Base-by-base conservation (phyloP, 2,329 filamentous ascomycete genomes). In the Cercospora brassicicola region DNA sequence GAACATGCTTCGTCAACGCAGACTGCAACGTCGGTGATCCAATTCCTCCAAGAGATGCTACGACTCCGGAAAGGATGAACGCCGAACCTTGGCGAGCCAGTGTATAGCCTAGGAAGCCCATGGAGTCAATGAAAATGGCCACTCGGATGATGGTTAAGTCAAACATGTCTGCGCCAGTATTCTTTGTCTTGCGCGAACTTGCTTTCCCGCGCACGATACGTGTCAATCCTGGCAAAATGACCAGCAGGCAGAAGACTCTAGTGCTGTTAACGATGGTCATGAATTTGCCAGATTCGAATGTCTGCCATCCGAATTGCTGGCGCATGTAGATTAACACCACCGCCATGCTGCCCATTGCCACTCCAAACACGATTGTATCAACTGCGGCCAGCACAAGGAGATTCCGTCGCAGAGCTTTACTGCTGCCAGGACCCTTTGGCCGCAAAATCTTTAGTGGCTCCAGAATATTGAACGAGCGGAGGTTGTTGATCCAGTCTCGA, bases 1-100 rank as follows among this genome's bases (percentile, higher is more conserved):
- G 92, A 0, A 98, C 90, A 78, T 98, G 95, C 78, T 97, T 98
- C 20, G 93, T 97, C 61, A 97, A 82, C 0, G 91, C 87, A 1
- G 91, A 90, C 76, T 96, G 93, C 60, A 96, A 84, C 0, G 92
- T 95, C 1, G 95, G 94, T 39, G 90, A 90, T 0, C 91, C 94
- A 56, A 98, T 89, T 1, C 94, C 94, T 26, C 94, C 94, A 45
- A 96, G 81, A 0, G 92, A 86, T 1, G 92, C 90, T 18, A 94
- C 74, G 55, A 92, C 83, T 59, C 92, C 94, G 18, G 89, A 90
- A 0, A 88, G 70, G 3, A 92, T 85, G 78, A 97, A 95, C 0
- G 91, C 72, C 0, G 82, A 79, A 2, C 88, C 86, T 0, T 83
- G 85, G 0, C 86, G 85, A 0, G 89, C 86, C 56, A 93, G 79